Conservation (phyloP, 2,329 filamentous ascomycete species). For the Aspergillus hortae region DNA sequence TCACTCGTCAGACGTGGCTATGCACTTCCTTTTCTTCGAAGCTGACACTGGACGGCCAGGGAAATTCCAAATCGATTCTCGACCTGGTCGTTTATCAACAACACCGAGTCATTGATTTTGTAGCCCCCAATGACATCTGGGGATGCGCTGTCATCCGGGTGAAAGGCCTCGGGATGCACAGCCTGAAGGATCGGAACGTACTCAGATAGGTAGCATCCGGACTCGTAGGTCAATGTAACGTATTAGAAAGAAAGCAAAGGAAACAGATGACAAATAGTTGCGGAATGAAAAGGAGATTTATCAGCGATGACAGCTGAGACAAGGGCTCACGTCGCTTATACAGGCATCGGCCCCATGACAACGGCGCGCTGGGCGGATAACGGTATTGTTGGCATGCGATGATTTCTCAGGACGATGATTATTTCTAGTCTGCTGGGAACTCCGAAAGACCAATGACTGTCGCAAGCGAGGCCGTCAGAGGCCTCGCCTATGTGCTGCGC, state of each 20-base stretch:
- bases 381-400: too few relatives aligned
- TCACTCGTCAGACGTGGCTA: conserved; percentile 19
- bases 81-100: too few relatives aligned
- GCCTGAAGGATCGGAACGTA: background rate
- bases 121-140: background rate
- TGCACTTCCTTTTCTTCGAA: conserved; percentile 9
- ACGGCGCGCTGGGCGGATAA: too few relatives aligned
- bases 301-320: background rate
- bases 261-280: too few relatives aligned
- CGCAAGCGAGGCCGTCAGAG: too few relatives aligned
- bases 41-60: conserved; percentile 9
- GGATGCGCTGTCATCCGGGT: too few relatives aligned
- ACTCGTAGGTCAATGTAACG: background rate
- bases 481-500: background rate
- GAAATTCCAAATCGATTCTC: too few relatives aligned
- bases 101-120: background rate
- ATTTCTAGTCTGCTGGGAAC: too few relatives aligned
- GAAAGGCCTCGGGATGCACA: background rate
- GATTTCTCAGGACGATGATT: too few relatives aligned
- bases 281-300: background rate
- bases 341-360: too few relatives aligned
- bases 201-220: conserved; percentile 3
- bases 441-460: too few relatives aligned
- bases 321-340: background rate
- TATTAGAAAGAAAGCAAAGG: background rate